Base-by-base conservation (phyloP, 768 basidiomycete species). In the Suillus variegatus region DNA sequence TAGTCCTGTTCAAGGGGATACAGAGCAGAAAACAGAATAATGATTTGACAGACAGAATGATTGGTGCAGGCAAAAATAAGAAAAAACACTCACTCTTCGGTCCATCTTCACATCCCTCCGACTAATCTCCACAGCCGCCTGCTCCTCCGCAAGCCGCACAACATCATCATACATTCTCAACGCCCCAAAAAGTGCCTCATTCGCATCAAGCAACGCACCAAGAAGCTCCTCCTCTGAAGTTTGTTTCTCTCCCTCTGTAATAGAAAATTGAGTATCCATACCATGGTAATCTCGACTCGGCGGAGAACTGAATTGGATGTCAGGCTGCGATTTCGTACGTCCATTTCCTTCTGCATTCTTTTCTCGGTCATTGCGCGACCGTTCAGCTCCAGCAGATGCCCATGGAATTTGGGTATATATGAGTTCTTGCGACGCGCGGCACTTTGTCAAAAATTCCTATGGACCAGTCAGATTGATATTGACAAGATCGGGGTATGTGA, bases 341-440 rank as follows among this genome's bases (percentile, higher is more conserved):
- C 63, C 63, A 22, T 65, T 57, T 66, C 43, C 41, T 16, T n/a
- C 66, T 70, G 22, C 72, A 71, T 46, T 77, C 73, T 58, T 72
- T 43, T 43, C 58, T 75, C 13, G 73, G 67, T 68, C 75, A 14
- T 72, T 70, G 41, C 91, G 82, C 9, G 91, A 90, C 55, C 86
- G 86, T 69, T 91, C 90, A 1, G 94, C 94, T 16, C 89, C 86
- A 1, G 93, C 88, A 25, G 88, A 85, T 4, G 95, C 95, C 95
- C 95, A 97, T 8, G 91, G 88, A 70, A 97, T 95, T 76, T 96
- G 95, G 13, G 90, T 88, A 68, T 82, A 89, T 35, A 97, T 87
- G 13, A 95, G 84, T 66, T 95, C 94, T 75, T 94, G 93, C 3
- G 93, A 94, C 4, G 85, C 82, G 38, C 86, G 84, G 73, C 94